Evolutionary conservation across 176 grass and related monocot species (phyloP).

Genomic region (Phoenix roebelenii): DNA sequence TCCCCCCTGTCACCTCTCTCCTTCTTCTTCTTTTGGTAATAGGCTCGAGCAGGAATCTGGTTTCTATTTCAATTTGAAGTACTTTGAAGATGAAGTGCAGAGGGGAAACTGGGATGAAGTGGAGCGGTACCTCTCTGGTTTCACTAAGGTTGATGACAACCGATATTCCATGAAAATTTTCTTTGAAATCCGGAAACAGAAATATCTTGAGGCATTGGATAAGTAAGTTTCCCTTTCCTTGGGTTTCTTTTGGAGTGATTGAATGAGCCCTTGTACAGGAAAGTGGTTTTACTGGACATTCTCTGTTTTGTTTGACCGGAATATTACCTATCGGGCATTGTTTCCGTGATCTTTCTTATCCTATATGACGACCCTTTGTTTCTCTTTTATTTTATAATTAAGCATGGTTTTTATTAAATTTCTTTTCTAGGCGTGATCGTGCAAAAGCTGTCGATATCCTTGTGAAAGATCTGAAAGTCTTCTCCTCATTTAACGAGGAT

Average conservation of each 20-base stretch:
- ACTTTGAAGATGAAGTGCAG: constrained; percentile 72
- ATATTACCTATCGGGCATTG: too few relatives aligned
- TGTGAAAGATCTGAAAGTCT: constrained; percentile 97
- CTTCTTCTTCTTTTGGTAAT: background rate
- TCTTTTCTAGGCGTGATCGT: constrained; percentile 72
- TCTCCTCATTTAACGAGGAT: constrained; percentile 92
- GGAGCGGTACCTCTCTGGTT: constrained; percentile 66
- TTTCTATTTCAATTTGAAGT: constrained; percentile 95
- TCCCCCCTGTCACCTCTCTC: background rate
- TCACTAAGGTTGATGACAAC: constrained; percentile 84
- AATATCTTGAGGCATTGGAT: constrained; percentile 80
- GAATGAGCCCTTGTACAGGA: too few relatives aligned
- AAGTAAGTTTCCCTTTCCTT: constrained; percentile 32
- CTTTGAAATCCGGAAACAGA: constrained; percentile 90
- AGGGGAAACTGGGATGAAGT: constrained; percentile 85
- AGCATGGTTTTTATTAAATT: background rate
- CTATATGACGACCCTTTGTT: too few relatives aligned
- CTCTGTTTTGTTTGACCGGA: background rate
- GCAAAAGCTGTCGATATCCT: constrained; percentile 91
- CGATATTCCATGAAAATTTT: constrained; percentile 85
- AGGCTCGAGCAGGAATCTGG: constrained; percentile 89
- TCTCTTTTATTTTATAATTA: background rate
- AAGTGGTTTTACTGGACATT: too few relatives aligned
- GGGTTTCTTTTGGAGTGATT: too few relatives aligned
- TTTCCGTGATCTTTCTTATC: too few relatives aligned